A percentile compares a stretch with the other conserved stretches of the same genome.
Conservation (phyloP, 768 basidiomycete genomes). For the Pleurotus sapidus region DNA sequence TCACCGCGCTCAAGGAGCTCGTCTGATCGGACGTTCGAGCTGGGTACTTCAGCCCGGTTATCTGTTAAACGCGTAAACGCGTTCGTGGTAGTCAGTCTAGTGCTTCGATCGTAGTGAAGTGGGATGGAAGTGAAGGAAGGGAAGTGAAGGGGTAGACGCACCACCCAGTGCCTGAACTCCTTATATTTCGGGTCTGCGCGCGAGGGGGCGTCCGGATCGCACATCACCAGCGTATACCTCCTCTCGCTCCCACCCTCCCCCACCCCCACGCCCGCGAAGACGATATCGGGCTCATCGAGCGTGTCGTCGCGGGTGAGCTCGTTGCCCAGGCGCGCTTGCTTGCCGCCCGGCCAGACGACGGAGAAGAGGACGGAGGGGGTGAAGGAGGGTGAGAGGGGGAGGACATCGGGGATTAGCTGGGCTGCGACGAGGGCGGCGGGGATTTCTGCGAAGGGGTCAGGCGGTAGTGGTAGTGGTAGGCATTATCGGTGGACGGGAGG, state of each 20-base stretch:
- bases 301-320: constrained; percentile 31
- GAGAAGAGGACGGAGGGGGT: constrained; percentile 40
- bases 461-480: background rate
- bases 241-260: constrained; percentile 21
- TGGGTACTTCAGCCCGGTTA: constrained; percentile 34
- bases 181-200: constrained; percentile 43
- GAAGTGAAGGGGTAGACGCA: constrained; percentile 19
- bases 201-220: constrained; percentile 59
- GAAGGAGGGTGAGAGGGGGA: constrained; percentile 29
- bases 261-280: constrained; percentile 37
- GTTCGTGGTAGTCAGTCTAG: no score
- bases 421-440: constrained; percentile 30
- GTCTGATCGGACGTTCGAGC: constrained; percentile 19
- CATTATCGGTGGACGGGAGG: no score
- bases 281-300: constrained; percentile 47
- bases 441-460: constrained; percentile 32
- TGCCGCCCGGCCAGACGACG: constrained; percentile 37
- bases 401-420: constrained; percentile 44
- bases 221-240: constrained; percentile 53
- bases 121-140: no score
- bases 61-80: constrained; percentile 14
- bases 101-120: no score
- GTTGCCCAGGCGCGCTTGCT: constrained; percentile 29
- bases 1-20: constrained; percentile 31
- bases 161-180: constrained; percentile 58